phyloP scores from a whole-genome alignment of 2,329 filamentous ascomycete genomes.

The Chlorencoelia australis region DNA sequence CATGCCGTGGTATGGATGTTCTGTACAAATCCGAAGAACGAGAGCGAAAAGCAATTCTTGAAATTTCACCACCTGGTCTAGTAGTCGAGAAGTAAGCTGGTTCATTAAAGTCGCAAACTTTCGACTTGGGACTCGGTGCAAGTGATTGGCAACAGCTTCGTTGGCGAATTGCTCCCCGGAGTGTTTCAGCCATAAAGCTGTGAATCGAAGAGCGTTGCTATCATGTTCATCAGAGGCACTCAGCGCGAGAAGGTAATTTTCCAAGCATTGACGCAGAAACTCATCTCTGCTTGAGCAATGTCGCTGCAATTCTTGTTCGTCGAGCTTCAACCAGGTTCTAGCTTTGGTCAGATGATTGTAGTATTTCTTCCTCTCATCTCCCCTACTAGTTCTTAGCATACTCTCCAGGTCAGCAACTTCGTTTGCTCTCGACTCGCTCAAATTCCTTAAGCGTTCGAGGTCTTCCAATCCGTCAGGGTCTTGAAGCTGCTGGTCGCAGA shows the following conservation, averaged over 20 bases:
- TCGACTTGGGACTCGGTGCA: constrained; percentile 69
- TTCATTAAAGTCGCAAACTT: constrained; percentile 95
- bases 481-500: constrained; percentile 90
- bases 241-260: constrained; percentile 85
- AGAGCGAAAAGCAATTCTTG: constrained; percentile 65
- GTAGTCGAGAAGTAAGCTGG: constrained; percentile 85
- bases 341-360: constrained; percentile 57
- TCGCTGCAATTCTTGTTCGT: constrained; percentile 75
- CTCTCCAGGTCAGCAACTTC: constrained; percentile 68
- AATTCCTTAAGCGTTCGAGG: constrained; percentile 65
- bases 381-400: constrained; percentile 35
- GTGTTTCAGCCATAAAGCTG: constrained; percentile 86
- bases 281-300: constrained; percentile 67
- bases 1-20: constrained; percentile 95
- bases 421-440: constrained; percentile 70
- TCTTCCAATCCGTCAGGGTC: constrained; percentile 80
- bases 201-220: constrained; percentile 83
- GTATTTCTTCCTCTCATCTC: constrained; percentile 45
- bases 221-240: constrained; percentile 80
- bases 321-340: constrained; percentile 82
- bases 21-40: constrained; percentile 73
- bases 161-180: constrained; percentile 70
- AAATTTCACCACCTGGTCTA: constrained; percentile 60
- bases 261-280: constrained; percentile 78
- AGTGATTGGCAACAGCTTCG: constrained; percentile 58